A percentile compares a stretch with the other conserved stretches of the same genome.
These are phyloP conservation scores for Debaryomyces sp. DNA, from an alignment of 1,139 yeast genomes.

Conservation along the genomic window DNA sequence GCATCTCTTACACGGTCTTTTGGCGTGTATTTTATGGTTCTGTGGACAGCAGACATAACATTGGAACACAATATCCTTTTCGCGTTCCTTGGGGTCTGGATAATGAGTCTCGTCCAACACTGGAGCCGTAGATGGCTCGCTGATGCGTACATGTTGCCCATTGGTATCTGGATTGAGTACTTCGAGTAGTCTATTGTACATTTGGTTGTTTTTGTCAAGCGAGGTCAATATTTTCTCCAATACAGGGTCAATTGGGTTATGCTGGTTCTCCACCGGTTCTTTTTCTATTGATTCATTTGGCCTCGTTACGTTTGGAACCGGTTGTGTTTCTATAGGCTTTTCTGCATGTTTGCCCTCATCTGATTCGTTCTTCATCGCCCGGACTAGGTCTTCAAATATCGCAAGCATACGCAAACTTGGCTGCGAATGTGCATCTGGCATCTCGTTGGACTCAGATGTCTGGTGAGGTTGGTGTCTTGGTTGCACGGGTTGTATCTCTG, in stretches of 20 bases:
- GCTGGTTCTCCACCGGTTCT: background rate
- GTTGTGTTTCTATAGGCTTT: background rate
- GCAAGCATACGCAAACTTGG: conserved; percentile 6
- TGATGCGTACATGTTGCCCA: background rate
- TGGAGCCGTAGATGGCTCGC: background rate
- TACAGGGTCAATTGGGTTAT: background rate
- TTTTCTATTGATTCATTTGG: background rate
- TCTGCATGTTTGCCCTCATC: background rate
- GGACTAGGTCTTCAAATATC: conserved; percentile 5
- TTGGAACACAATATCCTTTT: conserved; percentile 20
- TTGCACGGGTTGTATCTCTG: background rate
- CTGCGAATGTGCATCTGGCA: background rate
- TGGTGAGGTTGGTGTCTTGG: background rate
- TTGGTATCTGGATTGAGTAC: background rate
- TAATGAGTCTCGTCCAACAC: background rate
- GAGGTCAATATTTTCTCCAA: conserved; percentile 9
- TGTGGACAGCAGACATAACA: conserved; percentile 20
- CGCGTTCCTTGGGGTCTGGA: background rate
- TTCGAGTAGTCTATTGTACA: conserved; percentile 16
- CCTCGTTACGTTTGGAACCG: background rate
- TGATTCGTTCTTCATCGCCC: conserved; percentile 2
- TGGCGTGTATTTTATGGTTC: conserved; percentile 7
- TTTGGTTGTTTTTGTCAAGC: conserved; percentile 15
- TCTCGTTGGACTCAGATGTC: background rate
- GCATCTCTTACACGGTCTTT: conserved; percentile 20